Evolutionary conservation across 768 basidiomycete genomes (phyloP), one percentile per base, ranked within the genome.

Genomic region (Naganishia friedmannii): DNA sequence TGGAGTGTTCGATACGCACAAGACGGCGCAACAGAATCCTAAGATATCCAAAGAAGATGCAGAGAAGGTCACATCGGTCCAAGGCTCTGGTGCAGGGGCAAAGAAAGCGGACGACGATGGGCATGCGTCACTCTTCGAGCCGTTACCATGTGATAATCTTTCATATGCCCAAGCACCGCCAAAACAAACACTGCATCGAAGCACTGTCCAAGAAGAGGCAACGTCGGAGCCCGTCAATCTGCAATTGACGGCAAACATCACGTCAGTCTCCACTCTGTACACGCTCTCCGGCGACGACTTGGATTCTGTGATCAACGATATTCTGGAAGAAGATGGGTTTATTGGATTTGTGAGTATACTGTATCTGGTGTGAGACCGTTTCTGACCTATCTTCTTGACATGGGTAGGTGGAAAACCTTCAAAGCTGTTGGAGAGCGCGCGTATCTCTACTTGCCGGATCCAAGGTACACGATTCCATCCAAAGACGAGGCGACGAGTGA

Each of bases 191-290:
- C 54, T 2, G 19, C 29, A 17, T 17, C 29, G 6, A 55, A 19
- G 15, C 17, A 13, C 29, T 31, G 3, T 13, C 2, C 7, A 21
- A 7, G 26, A 55, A 55, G 32, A 9, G 7, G 3, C 29, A 17
- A 32, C 23, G 13, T 5, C 9, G 23, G 12, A 34, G 8, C 12
- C 23, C 23, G n/a, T 23, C n/a, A 51, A 1, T 21, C 48, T n/a
- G 48, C 48, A 12, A 23, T 26, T 63, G 39, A 63, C 42, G 8
- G 60, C 60, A 28, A n/a, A 63, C 39, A 63, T 63, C 42, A 45
- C 23, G 17, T 42, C 17, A 46, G 6, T 34, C 19, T 63, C 60
- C n/a, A 45, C 34, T 29, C 42, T 63, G 17, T 63, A 63, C 39
- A 42, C 60, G 23, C 60, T 63, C 4, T 42, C 60, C 39, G 37